These are phyloP conservation scores for Brasenia schreberi DNA, from an alignment of 164 flowering plant genomes.

Conservation along the genomic window DNA sequence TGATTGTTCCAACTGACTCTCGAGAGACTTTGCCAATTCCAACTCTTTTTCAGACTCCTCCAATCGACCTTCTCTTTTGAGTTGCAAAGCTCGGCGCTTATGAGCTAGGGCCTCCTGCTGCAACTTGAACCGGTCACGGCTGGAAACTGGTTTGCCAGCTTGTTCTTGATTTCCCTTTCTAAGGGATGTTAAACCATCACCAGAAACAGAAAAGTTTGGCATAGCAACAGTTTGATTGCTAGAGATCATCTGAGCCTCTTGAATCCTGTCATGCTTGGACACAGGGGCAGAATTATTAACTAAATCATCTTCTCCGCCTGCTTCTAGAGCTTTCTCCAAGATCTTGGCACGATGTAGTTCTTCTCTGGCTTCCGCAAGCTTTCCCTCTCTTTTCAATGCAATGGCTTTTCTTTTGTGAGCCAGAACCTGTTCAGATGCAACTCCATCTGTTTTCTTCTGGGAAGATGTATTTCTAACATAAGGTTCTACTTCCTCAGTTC, in stretches of 20 bases:
- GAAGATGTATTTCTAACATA: conserved; percentile 8
- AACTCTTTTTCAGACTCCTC: conserved; percentile 83
- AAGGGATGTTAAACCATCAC: conserved; percentile 8
- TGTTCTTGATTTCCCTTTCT: conserved; percentile 16
- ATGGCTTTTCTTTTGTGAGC: conserved; percentile 56
- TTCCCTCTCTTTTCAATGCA: conserved; percentile 70
- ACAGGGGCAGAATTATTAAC: conserved; percentile 3
- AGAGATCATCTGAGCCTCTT: neutral
- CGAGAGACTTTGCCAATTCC: conserved; percentile 75
- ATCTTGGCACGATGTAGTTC: conserved; percentile 57
- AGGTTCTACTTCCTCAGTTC: conserved; percentile 5
- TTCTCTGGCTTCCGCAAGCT: conserved; percentile 64
- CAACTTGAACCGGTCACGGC: conserved; percentile 80
- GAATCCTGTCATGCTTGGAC: neutral
- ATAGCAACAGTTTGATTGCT: neutral
- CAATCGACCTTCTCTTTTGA: conserved; percentile 69
- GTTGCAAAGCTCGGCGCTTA: conserved; percentile 77
- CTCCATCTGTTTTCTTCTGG: conserved; percentile 1
- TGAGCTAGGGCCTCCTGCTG: conserved; percentile 82
- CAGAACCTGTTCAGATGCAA: conserved; percentile 28
- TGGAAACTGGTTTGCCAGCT: conserved; percentile 40
- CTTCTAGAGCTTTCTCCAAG: conserved; percentile 43
- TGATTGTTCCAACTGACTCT: conserved; percentile 56
- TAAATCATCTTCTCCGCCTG: conserved; percentile 12
- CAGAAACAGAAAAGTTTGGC: conserved; percentile 12